A percentile compares a stretch with the other conserved stretches of the same genome.
Evolutionary conservation across 768 basidiomycete genomes (phyloP).

Genomic region (Suillus americanus): DNA sequence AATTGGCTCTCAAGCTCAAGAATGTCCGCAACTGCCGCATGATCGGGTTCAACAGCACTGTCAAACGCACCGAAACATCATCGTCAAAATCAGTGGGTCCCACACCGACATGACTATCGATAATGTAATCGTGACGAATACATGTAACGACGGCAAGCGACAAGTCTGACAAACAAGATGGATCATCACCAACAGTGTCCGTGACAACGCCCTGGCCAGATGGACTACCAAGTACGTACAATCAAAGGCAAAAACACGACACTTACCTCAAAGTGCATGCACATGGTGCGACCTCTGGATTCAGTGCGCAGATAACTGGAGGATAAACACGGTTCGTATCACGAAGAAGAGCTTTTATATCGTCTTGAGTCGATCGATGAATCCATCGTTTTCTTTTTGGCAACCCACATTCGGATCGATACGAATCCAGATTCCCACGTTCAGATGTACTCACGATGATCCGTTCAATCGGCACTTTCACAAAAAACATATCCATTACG

Average conservation of each 20-base stretch:
- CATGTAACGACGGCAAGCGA: conserved; percentile 3
- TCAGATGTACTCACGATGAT: too few relatives aligned
- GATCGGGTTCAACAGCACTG: neutral
- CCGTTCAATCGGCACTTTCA: too few relatives aligned
- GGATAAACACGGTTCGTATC: conserved; percentile 2
- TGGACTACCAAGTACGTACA: conserved; percentile 1
- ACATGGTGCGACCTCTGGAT: neutral
- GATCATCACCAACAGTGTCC: neutral
- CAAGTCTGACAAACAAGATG: conserved; percentile 3
- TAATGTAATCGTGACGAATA: conserved; percentile 4
- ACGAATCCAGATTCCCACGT: conserved; percentile 5
- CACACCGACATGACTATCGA: neutral
- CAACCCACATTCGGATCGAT: conserved; percentile 9
- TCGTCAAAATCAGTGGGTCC: neutral
- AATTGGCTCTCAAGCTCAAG: neutral
- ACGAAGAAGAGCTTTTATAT: neutral
- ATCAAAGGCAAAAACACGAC: neutral
- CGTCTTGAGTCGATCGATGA: neutral
- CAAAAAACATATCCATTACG: too few relatives aligned
- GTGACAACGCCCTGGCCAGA: neutral
- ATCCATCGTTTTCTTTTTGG: neutral
- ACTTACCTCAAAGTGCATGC: conserved; percentile 13
- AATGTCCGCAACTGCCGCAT: neutral
- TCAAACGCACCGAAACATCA: neutral
- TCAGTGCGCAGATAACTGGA: conserved; percentile 1